These are phyloP conservation scores for Eremothecium cymbalariae DNA, from an alignment of 1,139 yeast genomes.

Conservation along the genomic window DNA sequence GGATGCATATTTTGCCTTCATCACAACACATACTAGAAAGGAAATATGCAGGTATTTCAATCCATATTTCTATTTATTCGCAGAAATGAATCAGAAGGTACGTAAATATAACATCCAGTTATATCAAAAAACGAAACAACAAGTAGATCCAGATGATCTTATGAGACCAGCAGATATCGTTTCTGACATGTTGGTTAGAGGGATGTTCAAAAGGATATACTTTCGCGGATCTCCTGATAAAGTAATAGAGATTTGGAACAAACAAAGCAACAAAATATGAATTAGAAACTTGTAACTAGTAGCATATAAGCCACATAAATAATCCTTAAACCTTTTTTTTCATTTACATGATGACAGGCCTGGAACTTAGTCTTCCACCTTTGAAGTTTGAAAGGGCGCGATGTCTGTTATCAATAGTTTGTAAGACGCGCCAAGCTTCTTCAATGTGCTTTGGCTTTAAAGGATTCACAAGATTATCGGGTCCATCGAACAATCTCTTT, in stretches of 20 bases:
- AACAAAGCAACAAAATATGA: too few relatives aligned
- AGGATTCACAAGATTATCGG: slow-evolving; percentile 81
- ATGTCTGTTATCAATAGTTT: slow-evolving; percentile 50
- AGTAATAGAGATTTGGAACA: slow-evolving; percentile 1
- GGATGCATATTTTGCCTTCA: slow-evolving; percentile 12
- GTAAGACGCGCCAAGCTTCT: slow-evolving; percentile 87
- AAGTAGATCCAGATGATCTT: slow-evolving; percentile 1
- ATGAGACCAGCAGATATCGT: slow-evolving; percentile 1
- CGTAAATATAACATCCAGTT: not conserved
- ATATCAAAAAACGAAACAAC: not conserved
- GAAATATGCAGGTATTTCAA: not conserved
- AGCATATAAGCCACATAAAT: too few relatives aligned
- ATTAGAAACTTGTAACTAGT: too few relatives aligned
- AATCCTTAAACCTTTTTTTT: too few relatives aligned
- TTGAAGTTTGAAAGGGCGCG: slow-evolving; percentile 65
- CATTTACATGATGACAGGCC: slow-evolving; percentile 32
- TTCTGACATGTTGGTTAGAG: not conserved
- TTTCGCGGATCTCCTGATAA: slow-evolving; percentile 3
- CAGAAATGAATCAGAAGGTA: not conserved
- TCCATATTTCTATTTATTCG: slow-evolving; percentile 1
- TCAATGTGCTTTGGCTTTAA: slow-evolving; percentile 75
- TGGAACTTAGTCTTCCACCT: slow-evolving; percentile 50
- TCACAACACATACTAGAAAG: slow-evolving; percentile 6
- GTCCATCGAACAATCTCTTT: slow-evolving; percentile 77
- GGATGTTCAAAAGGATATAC: slow-evolving; percentile 1